Evolutionary conservation across 2,329 filamentous ascomycete species (phyloP), one percentile per base, ranked within the genome.

Genomic region (Nothophoma quercina): DNA sequence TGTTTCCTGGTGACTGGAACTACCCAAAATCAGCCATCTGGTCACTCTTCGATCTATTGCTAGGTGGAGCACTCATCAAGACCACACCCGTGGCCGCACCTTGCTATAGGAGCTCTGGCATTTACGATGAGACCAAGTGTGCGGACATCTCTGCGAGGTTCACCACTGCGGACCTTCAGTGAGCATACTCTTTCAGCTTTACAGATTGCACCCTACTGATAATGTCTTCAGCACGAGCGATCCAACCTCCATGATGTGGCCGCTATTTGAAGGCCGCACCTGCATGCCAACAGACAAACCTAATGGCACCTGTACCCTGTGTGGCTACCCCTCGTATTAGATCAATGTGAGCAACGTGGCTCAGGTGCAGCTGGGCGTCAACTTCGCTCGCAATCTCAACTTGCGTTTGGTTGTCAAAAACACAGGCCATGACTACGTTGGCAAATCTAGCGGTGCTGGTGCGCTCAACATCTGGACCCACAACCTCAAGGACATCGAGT

Each of bases 381-480:
- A 62, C 23, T 64, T 68, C 36, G 63, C 58, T 13, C 58, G 51
- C 2, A 60, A 60, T 9, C 42, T 49, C 8, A 46, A 56, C 10
- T 13, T 52, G 4, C 53, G 43, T 19, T 35, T 68, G 3, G 52
- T 62, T 7, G 55, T 67, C 12, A 55, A 57, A n/a, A 67, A 63
- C 38, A 68, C 65, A 2, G 60, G 63, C 1, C 62, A 65, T 29
- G 52, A 55, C 19, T 51, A 51, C 16, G 26, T 60, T 8, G 69
- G 66, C 3, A 63, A 62, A 36, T 68, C 65, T 1, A 62, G 58
- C 8, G 69, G 67, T 15, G 58, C 57, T 6, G 66, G 64, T 6
- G 46, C 64, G 0, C 56, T 71, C 6, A 56, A 42, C n/a, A 33
- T 71, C 9, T 72, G 69, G 69, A 71, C 63, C 1, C 68, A 70